Evolutionary conservation across 2,329 filamentous ascomycete genomes (phyloP).

Genomic region (Xylariaceae sp.): DNA sequence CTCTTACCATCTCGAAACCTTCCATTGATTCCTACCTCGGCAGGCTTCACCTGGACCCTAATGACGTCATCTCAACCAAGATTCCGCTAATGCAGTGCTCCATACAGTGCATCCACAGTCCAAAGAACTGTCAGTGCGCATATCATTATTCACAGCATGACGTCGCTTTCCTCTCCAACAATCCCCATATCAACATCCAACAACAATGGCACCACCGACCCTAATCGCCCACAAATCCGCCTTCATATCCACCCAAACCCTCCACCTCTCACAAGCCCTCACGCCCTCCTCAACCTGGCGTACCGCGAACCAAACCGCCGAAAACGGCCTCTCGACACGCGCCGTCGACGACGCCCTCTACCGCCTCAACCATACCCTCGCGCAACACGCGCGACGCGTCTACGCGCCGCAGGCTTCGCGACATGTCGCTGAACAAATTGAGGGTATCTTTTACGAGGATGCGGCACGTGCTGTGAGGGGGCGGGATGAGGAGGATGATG

Average conservation of each 20-base stretch:
- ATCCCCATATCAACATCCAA: neutral
- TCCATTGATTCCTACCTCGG: too few species aligned
- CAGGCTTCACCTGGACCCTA: too few species aligned
- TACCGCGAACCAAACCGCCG: conserved; percentile 40
- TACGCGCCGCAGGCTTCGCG: conserved; percentile 65
- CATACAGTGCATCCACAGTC: too few species aligned
- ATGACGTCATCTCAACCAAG: too few species aligned
- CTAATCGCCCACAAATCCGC: conserved; percentile 58
- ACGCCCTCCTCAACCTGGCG: conserved; percentile 49
- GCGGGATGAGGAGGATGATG: conserved; percentile 33
- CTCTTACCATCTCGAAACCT: too few species aligned
- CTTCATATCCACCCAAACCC: conserved; percentile 60
- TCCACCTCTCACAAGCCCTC: conserved; percentile 56
- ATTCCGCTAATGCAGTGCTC: too few species aligned
- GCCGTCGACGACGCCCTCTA: conserved; percentile 52
- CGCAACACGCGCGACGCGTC: conserved; percentile 59
- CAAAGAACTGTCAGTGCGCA: too few species aligned
- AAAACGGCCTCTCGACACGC: conserved; percentile 40
- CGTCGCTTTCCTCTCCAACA: too few species aligned
- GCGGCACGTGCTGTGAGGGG: conserved; percentile 35
- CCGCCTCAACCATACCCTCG: conserved; percentile 56
- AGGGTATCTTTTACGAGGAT: conserved; percentile 54
- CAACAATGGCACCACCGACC: conserved; percentile 42
- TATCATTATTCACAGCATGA: too few species aligned
- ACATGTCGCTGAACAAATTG: conserved; percentile 68